These are phyloP conservation scores for Salix dunnii DNA, from an alignment of 345 rosid genomes.

Conservation along the genomic window DNA sequence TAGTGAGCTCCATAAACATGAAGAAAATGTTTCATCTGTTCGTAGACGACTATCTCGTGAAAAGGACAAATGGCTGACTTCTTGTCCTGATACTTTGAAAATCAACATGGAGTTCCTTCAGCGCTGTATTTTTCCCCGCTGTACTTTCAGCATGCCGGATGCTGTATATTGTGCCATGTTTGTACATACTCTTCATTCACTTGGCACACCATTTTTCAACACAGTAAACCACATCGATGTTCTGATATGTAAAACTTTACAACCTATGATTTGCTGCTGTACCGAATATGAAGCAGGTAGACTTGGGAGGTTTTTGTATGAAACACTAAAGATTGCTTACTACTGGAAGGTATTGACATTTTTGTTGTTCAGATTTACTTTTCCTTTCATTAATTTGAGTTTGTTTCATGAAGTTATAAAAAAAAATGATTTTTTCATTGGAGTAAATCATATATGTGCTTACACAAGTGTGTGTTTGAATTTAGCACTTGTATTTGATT, in stretches of 20 bases:
- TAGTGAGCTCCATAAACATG: slow-evolving; percentile 80
- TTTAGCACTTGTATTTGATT: not conserved
- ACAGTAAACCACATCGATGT: slow-evolving; percentile 99
- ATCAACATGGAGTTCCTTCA: slow-evolving; percentile 99
- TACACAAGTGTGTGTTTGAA: not conserved
- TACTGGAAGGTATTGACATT: slow-evolving; percentile 73
- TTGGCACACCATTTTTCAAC: slow-evolving; percentile 97
- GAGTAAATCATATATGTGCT: not conserved
- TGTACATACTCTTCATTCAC: slow-evolving; percentile 93
- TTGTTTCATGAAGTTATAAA: not conserved
- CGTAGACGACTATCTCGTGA: slow-evolving; percentile 80
- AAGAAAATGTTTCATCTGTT: slow-evolving; percentile 93
- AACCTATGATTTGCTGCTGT: slow-evolving; percentile 99
- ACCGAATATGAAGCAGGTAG: slow-evolving; percentile 98
- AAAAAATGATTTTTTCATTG: not conserved
- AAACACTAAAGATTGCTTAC: slow-evolving; percentile 94
- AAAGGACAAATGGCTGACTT: slow-evolving; percentile 95
- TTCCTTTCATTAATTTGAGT: not conserved
- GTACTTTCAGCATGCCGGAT: slow-evolving; percentile 99
- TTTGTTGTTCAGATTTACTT: not conserved
- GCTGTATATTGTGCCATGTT: slow-evolving; percentile 98
- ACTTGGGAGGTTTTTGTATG: slow-evolving; percentile 87
- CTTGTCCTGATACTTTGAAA: slow-evolving; percentile 97
- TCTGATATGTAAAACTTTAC: slow-evolving; percentile 89
- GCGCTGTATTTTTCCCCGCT: slow-evolving; percentile 97